Evolutionary conservation across 352 stramenopile species (phyloP).

Genomic region (Globisporangium canariense): DNA sequence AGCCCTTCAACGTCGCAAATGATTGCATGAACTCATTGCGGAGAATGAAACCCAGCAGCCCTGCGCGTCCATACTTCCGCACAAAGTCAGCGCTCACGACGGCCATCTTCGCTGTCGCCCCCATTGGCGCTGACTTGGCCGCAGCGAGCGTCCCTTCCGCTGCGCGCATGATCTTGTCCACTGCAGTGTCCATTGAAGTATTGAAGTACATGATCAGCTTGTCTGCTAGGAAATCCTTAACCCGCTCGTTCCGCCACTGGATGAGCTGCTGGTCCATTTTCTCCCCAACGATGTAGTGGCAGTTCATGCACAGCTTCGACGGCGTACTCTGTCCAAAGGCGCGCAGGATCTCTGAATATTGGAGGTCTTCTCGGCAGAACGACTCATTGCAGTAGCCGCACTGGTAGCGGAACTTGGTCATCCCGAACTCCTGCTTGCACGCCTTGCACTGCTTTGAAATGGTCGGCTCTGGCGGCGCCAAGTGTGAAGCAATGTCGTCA

Average conservation of each 20-base stretch:
- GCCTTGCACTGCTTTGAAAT: slow-evolving; percentile 63
- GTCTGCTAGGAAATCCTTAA: slow-evolving; percentile 70
- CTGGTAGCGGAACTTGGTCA: slow-evolving; percentile 83
- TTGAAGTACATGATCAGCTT: slow-evolving; percentile 77
- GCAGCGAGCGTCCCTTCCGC: slow-evolving; percentile 73
- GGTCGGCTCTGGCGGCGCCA: slow-evolving; percentile 61
- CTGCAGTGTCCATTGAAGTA: slow-evolving; percentile 67
- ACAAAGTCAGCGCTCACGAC: slow-evolving; percentile 85
- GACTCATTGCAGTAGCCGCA: slow-evolving; percentile 81
- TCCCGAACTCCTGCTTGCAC: slow-evolving; percentile 68
- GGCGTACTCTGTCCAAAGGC: slow-evolving; percentile 61
- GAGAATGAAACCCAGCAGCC: slow-evolving; percentile 78
- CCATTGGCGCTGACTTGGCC: slow-evolving; percentile 76
- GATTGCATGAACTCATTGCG: slow-evolving; percentile 89
- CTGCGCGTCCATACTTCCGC: slow-evolving; percentile 76
- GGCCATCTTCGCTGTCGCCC: slow-evolving; percentile 76
- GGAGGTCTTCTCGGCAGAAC: slow-evolving; percentile 73
- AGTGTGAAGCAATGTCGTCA: slow-evolving; percentile 37
- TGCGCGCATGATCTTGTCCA: slow-evolving; percentile 84
- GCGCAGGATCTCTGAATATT: slow-evolving; percentile 50
- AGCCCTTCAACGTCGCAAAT: slow-evolving; percentile 75
- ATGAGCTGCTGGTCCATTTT: slow-evolving; percentile 78
- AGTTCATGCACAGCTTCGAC: slow-evolving; percentile 69
- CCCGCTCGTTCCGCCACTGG: slow-evolving; percentile 76
- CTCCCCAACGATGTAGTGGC: slow-evolving; percentile 61